A percentile compares a stretch with the other conserved stretches of the same genome.
phyloP scores from a whole-genome alignment of 2,329 filamentous ascomycete species.

The Calonectria henricotiae region DNA sequence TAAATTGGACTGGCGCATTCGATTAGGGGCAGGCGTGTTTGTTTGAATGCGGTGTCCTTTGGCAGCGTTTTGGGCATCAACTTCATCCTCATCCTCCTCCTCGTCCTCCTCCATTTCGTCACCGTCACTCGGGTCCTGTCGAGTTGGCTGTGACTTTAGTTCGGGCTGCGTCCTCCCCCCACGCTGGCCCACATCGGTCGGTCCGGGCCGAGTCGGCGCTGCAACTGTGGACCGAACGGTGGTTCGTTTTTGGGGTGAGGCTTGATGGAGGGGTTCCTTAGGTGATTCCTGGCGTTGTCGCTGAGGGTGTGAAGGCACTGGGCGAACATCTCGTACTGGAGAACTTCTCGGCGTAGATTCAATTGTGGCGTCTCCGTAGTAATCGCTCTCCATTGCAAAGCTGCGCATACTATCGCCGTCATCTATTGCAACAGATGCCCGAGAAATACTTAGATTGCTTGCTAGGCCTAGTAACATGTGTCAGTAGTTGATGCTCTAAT shows the following conservation, averaged over 20 bases:
- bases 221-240: slow-evolving; percentile 6
- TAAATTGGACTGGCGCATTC: slow-evolving; percentile 26
- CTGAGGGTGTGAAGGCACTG: slow-evolving; percentile 5
- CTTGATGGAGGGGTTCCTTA: slow-evolving; percentile 21
- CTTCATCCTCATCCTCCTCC: slow-evolving; percentile 26
- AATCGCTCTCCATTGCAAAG: slow-evolving; percentile 59
- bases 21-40: slow-evolving; percentile 48
- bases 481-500: not conserved
- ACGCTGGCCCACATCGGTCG: slow-evolving; percentile 13
- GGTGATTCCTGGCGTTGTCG: not conserved
- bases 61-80: not conserved
- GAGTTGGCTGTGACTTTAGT: not conserved
- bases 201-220: slow-evolving; percentile 3
- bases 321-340: slow-evolving; percentile 26
- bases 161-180: slow-evolving; percentile 12
- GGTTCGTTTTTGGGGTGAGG: slow-evolving; percentile 21
- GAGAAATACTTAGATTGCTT: slow-evolving; percentile 16
- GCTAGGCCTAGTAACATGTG: not conserved
- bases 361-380: slow-evolving; percentile 60
- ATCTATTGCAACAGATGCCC: slow-evolving; percentile 39
- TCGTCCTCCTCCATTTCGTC: slow-evolving; percentile 23
- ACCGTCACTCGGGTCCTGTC: not conserved
- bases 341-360: slow-evolving; percentile 49
- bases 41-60: slow-evolving; percentile 24
- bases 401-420: slow-evolving; percentile 57